Evolutionary conservation across 2,329 filamentous ascomycete genomes (phyloP).

Genomic region (Colletotrichum scovillei): DNA sequence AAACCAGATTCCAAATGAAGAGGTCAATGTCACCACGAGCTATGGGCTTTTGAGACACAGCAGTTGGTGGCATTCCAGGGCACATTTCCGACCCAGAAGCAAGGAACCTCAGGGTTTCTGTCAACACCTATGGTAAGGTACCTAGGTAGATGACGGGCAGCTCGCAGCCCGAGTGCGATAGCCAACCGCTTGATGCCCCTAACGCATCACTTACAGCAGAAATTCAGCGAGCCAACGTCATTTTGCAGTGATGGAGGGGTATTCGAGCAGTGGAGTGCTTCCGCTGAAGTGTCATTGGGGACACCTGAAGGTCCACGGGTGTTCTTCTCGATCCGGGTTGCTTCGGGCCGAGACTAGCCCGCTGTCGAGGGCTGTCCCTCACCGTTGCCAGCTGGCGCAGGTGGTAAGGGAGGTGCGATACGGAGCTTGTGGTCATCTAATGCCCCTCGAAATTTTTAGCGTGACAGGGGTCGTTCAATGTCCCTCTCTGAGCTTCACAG

Average conservation of each 20-base stretch:
- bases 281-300: slow-evolving; percentile 10
- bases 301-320: not conserved
- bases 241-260: slow-evolving; percentile 35
- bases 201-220: slow-evolving; percentile 27
- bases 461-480: slow-evolving; percentile 28
- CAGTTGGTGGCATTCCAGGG: not conserved
- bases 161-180: not conserved
- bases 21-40: not conserved
- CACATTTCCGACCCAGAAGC: not conserved
- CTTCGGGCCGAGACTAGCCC: slow-evolving; percentile 27
- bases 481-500: slow-evolving; percentile 28
- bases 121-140: too few relatives aligned
- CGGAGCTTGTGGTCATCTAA: slow-evolving; percentile 17
- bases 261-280: slow-evolving; percentile 14
- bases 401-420: not conserved
- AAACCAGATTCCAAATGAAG: not conserved
- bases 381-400: slow-evolving; percentile 16
- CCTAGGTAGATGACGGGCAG: slow-evolving; percentile 7
- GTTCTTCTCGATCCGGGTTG: not conserved
- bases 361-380: not conserved
- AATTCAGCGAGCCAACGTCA: slow-evolving; percentile 27
- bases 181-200: slow-evolving; percentile 10
- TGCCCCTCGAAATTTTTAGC: slow-evolving; percentile 36
- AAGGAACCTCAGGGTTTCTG: not conserved
- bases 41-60: not conserved